Percentiles rank a stretch among this genome's conserved stretches.
Conservation (phyloP, 768 basidiomycete species). For the Candolleomyces efflorescens region DNA sequence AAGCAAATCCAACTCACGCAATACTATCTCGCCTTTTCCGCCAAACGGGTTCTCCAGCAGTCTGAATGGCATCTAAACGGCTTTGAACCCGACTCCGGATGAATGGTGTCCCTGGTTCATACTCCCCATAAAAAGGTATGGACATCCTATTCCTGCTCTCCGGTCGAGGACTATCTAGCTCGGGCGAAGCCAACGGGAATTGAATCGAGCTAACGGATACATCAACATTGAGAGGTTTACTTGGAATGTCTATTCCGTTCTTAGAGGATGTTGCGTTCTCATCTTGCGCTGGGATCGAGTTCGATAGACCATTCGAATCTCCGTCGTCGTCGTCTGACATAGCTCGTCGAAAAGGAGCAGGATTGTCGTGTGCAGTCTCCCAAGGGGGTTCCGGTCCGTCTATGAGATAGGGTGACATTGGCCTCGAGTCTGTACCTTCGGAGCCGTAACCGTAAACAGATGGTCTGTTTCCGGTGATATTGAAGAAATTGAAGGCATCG, state of each 20-base stretch:
- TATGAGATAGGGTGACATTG: conserved; percentile 41
- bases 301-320: conserved; percentile 41
- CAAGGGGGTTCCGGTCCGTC: conserved; percentile 42
- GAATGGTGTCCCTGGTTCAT: conserved; percentile 71
- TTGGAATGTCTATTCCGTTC: conserved; percentile 53
- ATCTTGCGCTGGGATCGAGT: conserved; percentile 37
- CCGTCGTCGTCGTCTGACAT: conserved; percentile 78
- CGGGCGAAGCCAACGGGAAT: conserved; percentile 78
- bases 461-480: conserved; percentile 72
- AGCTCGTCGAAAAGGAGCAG: conserved; percentile 74
- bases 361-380: conserved; percentile 49
- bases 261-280: conserved; percentile 41
- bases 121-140: conserved; percentile 71
- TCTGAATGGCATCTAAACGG: conserved; percentile 54
- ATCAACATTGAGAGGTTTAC: conserved; percentile 47
- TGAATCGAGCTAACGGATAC: conserved; percentile 67
- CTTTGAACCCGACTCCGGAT: conserved; percentile 84
- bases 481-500: conserved; percentile 77
- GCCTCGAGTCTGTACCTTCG: conserved; percentile 52
- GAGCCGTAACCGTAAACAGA: conserved; percentile 38
- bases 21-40: conserved; percentile 85
- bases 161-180: conserved; percentile 29
- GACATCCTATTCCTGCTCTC: neutral
- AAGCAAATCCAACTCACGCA: conserved; percentile 51
- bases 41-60: conserved; percentile 70